These are phyloP conservation scores for Tolypocladium endophyticum DNA, from an alignment of 2,329 filamentous ascomycete species.

Conservation along the genomic window DNA sequence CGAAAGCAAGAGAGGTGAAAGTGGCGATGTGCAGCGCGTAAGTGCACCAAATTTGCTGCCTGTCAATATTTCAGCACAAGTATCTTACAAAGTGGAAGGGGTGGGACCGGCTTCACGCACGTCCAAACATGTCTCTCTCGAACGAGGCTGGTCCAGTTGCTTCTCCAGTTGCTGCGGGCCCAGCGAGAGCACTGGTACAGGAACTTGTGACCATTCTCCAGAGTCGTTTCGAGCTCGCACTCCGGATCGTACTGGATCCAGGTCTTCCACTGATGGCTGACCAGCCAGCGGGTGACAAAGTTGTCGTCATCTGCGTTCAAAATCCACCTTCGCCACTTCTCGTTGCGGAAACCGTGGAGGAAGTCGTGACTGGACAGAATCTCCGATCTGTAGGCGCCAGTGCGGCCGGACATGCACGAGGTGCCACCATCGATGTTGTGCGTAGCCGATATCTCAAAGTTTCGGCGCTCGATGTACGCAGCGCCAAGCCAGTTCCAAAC, in stretches of 20 bases:
- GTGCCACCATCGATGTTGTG: constrained; percentile 91
- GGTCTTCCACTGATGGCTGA: constrained; percentile 85
- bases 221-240: constrained; percentile 84
- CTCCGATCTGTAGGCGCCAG: constrained; percentile 80
- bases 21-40: constrained; percentile 91
- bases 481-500: constrained; percentile 86
- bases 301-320: constrained; percentile 97
- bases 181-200: constrained; percentile 88
- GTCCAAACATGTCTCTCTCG: constrained; percentile 74
- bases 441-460: constrained; percentile 94
- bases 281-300: constrained; percentile 93
- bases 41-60: constrained; percentile 85
- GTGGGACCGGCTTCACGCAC: constrained; percentile 30
- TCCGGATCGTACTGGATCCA: constrained; percentile 90
- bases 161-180: constrained; percentile 96
- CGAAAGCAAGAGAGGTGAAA: constrained; percentile 76
- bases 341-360: constrained; percentile 79
- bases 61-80: constrained; percentile 22
- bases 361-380: constrained; percentile 82
- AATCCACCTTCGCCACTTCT: constrained; percentile 80
- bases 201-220: constrained; percentile 83
- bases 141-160: constrained; percentile 85
- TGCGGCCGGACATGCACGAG: constrained; percentile 93
- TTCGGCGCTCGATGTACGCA: constrained; percentile 84
- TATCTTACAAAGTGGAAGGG: neutral